Percentiles rank a stretch among this genome's conserved stretches.
These are phyloP conservation scores for Lantana camara DNA, from an alignment of 257 asterid genomes.

Conservation along the genomic window DNA sequence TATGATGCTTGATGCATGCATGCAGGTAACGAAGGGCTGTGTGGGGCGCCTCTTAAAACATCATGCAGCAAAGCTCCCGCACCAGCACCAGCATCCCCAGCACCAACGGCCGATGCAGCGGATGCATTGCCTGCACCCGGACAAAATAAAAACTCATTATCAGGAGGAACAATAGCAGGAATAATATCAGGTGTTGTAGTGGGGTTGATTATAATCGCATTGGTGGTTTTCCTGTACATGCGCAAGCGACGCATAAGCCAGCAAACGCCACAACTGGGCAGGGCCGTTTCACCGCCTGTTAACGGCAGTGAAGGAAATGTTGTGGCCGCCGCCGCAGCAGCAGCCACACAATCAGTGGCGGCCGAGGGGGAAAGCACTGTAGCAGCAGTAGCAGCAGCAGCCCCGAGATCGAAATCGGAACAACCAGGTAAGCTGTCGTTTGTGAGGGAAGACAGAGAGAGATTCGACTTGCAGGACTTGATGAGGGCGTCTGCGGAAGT, in stretches of 20 bases:
- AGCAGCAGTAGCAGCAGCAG: background rate
- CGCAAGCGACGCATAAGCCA: constrained; percentile 26
- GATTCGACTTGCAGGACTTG: constrained; percentile 83
- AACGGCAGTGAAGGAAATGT: background rate
- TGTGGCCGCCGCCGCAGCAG: background rate
- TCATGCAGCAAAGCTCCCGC: constrained; percentile 45
- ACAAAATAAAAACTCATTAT: background rate
- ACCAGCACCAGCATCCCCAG: constrained; percentile 22
- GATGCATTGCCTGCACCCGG: constrained; percentile 17
- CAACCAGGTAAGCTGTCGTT: constrained; percentile 66
- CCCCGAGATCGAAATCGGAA: background rate
- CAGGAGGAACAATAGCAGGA: constrained; percentile 14
- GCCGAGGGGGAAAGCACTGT: background rate
- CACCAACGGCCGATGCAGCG: background rate
- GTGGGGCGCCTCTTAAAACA: constrained; percentile 64
- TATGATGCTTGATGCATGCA: background rate
- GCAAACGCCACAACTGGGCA: constrained; percentile 39
- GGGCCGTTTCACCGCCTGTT: constrained; percentile 22
- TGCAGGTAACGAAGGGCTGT: constrained; percentile 75
- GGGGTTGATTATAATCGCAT: constrained; percentile 37
- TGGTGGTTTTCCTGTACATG: constrained; percentile 31
- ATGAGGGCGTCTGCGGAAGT: constrained; percentile 95
- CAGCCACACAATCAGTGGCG: background rate
- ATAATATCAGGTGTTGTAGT: constrained; percentile 29
- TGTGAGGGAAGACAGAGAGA: constrained; percentile 66